phyloP scores from a whole-genome alignment of 148 eudicot species.

The Euryodendron excelsum region DNA sequence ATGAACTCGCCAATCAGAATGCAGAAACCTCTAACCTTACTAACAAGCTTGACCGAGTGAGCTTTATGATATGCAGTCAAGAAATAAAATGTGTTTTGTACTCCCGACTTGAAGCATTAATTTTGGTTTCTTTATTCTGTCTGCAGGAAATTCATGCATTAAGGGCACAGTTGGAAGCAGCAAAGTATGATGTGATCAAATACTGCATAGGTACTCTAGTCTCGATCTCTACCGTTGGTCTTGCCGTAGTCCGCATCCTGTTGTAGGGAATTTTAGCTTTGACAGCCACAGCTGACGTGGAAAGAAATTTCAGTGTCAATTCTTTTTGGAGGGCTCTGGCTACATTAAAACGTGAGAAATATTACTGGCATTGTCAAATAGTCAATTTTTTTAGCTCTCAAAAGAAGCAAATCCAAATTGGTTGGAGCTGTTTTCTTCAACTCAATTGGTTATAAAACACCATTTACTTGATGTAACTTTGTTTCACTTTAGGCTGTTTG shows the following conservation, averaged over 20 bases:
- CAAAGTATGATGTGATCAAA: conserved; percentile 67
- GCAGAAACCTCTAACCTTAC: conserved; percentile 61
- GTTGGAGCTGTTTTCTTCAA: background rate
- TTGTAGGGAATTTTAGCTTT: conserved; percentile 21
- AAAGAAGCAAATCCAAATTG: conserved; percentile 7
- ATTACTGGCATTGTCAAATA: conserved; percentile 8
- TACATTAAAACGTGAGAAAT: conserved; percentile 15
- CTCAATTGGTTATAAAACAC: background rate
- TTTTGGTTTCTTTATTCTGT: background rate
- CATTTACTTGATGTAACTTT: background rate
- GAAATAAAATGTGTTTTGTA: background rate
- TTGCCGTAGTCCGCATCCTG: conserved; percentile 54
- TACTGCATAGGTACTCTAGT: conserved; percentile 69
- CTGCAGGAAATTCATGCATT: conserved; percentile 56
- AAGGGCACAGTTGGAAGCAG: conserved; percentile 61
- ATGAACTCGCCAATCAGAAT: conserved; percentile 56
- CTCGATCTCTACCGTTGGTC: conserved; percentile 61
- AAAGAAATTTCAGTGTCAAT: background rate
- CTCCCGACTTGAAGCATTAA: background rate
- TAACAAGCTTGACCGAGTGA: conserved; percentile 61
- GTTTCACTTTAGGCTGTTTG: background rate
- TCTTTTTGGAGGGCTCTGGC: background rate
- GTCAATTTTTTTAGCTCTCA: background rate
- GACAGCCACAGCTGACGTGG: background rate
- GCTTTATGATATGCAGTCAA: conserved; percentile 14